Base-by-base conservation (phyloP, 495 filamentous ascomycete genomes). In the Daldinia childiae region DNA sequence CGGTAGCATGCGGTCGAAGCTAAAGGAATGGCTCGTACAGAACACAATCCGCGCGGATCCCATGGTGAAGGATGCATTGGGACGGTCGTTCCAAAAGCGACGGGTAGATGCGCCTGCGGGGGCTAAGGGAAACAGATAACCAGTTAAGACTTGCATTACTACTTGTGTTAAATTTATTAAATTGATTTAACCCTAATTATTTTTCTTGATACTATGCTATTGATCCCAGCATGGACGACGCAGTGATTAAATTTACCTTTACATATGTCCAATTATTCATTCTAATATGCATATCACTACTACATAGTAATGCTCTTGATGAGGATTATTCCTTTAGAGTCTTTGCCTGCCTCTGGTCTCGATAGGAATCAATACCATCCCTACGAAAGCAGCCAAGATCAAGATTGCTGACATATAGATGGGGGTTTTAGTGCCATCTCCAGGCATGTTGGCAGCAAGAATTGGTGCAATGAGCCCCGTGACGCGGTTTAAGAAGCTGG, bases 21-120 rank as follows among this genome's bases (percentile, higher is more conserved):
- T 94, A 73, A 90, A 87, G 78, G 91, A 93, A 66, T 93, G 92
- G 83, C 79, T 95, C 63, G 87, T 95, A 32, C 84, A 93, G 73
- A 91, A 90, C 65, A 90, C 90, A 6, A 90, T 95, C 41, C 80
- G 90, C 60, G 82, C 82, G 48, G 91, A 92, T 80, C 89, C 89
- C 14, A 91, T 90, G 82, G 92, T 95, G 58, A 86, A 90, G 74
- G 87, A 91, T 75, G 92, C 92, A 15, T 81, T 94, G 60, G 90
- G 87, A 34, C 83, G 83, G 60, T 87, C 88, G 58, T 69, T 91
- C 50, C 81, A 86, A 74, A 87, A 84, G 79, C 80, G 87, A 73
- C 83, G 88, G 58, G 75, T 82, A 34, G 84, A 87, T 63, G 88
- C 85, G 2, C 87, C 87, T 24, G 79, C 79, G 4, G 87, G 87